Percentiles rank a stretch among this genome's conserved stretches.
Evolutionary conservation across 2,329 filamentous ascomycete species (phyloP).

Genomic region (Myotisia sp.): DNA sequence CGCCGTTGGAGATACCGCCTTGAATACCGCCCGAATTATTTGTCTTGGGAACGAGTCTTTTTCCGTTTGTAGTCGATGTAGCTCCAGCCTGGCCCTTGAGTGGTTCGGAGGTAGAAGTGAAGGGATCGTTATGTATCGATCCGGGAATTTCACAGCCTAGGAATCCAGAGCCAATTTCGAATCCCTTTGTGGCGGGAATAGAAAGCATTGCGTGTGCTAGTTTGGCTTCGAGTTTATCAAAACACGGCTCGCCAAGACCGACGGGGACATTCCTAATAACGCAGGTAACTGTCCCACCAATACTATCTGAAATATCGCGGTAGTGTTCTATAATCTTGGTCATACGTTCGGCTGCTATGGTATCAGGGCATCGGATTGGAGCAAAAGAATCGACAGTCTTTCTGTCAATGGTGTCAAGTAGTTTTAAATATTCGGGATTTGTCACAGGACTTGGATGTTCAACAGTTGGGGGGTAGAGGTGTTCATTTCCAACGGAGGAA

Average conservation of each 20-base stretch:
- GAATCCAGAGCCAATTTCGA: constrained; percentile 91
- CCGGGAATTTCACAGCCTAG: constrained; percentile 72
- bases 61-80: constrained; percentile 18
- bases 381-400: constrained; percentile 60
- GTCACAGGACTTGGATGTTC: constrained; percentile 54
- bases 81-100: constrained; percentile 11
- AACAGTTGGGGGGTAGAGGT: constrained; percentile 59
- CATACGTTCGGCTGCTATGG: constrained; percentile 54
- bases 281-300: constrained; percentile 88
- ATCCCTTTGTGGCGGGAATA: constrained; percentile 89
- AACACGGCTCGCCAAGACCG: constrained; percentile 83
- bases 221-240: constrained; percentile 87
- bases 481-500: constrained; percentile 64
- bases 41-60: constrained; percentile 67
- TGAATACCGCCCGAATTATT: constrained; percentile 94
- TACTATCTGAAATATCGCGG: constrained; percentile 68
- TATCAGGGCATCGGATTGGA: constrained; percentile 76
- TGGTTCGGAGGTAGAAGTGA: constrained; percentile 47
- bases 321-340: constrained; percentile 62
- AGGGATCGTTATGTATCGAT: constrained; percentile 83
- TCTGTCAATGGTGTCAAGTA: constrained; percentile 60
- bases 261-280: constrained; percentile 75
- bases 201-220: constrained; percentile 89
- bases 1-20: constrained; percentile 88
- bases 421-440: constrained; percentile 63